These are phyloP conservation scores for Aspergillus sp. DNA, from an alignment of 2,329 filamentous ascomycete genomes.

Conservation along the genomic window DNA sequence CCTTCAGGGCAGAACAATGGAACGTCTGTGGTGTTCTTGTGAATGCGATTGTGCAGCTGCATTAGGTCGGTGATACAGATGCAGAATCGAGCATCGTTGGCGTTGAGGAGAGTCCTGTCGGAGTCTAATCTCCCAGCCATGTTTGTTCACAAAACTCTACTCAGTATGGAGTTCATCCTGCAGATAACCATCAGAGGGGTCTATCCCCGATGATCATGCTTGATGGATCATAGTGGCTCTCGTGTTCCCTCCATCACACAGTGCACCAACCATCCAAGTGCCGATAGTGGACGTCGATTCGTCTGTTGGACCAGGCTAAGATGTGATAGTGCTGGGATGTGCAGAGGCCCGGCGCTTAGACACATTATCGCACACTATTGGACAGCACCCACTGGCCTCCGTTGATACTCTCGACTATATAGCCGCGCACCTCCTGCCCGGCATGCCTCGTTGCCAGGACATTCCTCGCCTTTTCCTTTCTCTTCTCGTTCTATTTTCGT, in stretches of 20 bases:
- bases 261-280: neutral
- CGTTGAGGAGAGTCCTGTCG: neutral
- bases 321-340: constrained; percentile 16
- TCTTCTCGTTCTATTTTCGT: constrained; percentile 33
- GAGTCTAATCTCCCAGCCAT: too few species aligned
- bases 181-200: neutral
- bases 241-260: neutral
- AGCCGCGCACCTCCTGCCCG: constrained; percentile 27
- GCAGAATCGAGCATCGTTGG: neutral
- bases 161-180: too few species aligned
- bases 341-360: constrained; percentile 20
- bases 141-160: too few species aligned
- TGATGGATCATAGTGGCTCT: neutral
- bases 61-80: neutral
- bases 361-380: constrained; percentile 9
- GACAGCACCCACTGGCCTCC: constrained; percentile 4
- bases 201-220: neutral
- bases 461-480: constrained; percentile 31
- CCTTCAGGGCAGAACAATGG: neutral
- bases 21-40: neutral
- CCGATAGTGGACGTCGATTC: constrained; percentile 2
- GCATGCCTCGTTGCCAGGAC: constrained; percentile 23
- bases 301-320: constrained; percentile 5
- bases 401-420: constrained; percentile 24
- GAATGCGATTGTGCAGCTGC: neutral